A percentile compares a stretch with the other conserved stretches of the same genome.
phyloP scores from a whole-genome alignment of 2,329 filamentous ascomycete species.

The Fusarium brachygibbosum region DNA sequence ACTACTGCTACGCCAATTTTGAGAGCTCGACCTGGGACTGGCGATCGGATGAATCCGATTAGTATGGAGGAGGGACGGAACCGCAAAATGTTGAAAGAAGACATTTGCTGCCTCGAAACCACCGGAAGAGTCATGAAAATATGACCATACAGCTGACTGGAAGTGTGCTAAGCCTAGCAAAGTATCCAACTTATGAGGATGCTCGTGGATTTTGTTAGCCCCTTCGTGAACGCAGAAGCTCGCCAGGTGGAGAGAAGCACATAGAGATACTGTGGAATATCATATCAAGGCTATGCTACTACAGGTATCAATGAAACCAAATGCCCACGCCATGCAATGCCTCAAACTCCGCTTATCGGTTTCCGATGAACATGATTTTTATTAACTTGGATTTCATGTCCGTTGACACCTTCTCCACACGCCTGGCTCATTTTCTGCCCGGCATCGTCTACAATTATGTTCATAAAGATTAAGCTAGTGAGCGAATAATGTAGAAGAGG shows the following conservation, averaged over 20 bases:
- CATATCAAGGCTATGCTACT: slow-evolving; percentile 1
- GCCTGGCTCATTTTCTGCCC: not conserved
- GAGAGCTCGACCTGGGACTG: slow-evolving; percentile 70
- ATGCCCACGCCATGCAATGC: slow-evolving; percentile 43
- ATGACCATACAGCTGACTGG: not conserved
- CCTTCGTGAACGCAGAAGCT: not conserved
- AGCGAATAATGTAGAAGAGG: slow-evolving; percentile 84
- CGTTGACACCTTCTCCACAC: slow-evolving; percentile 28
- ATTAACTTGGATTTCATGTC: slow-evolving; percentile 16
- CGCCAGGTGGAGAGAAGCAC: not conserved
- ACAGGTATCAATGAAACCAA: slow-evolving; percentile 28
- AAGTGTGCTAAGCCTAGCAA: not conserved
- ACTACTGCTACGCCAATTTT: slow-evolving; percentile 84
- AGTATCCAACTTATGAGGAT: not conserved
- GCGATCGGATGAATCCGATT: slow-evolving; percentile 41
- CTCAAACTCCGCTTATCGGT: slow-evolving; percentile 27
- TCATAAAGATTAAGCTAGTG: slow-evolving; percentile 60
- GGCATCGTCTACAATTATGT: not conserved
- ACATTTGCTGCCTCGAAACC: not conserved
- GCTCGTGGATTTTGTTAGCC: not conserved
- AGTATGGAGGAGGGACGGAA: not conserved
- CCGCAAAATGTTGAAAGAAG: not conserved
- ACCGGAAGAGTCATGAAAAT: not conserved
- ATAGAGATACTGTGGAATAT: slow-evolving; percentile 13
- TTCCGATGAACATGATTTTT: slow-evolving; percentile 1